Percentiles rank a stretch among this genome's conserved stretches.
Conservation (phyloP, 2,329 filamentous ascomycete species). For the Gaeumannomyces sp. region DNA sequence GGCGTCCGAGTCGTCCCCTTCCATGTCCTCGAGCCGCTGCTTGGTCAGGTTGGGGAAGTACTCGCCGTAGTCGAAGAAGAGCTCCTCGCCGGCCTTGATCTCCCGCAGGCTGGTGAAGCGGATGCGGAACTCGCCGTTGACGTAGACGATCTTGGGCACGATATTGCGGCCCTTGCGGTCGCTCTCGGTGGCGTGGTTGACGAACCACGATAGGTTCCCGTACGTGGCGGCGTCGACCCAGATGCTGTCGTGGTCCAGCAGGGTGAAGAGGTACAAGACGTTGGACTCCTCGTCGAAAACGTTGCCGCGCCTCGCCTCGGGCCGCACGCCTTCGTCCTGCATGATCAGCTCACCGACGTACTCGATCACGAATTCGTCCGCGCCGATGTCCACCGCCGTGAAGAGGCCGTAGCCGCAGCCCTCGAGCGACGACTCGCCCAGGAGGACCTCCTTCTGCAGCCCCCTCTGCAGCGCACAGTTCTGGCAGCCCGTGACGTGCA, state of each 20-base stretch:
- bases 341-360: conserved; percentile 75
- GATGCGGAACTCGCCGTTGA: conserved; percentile 71
- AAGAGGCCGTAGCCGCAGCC: conserved; percentile 70
- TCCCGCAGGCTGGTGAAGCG: conserved; percentile 63
- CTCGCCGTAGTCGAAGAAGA: conserved; percentile 76
- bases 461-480: conserved; percentile 69
- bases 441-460: conserved; percentile 55
- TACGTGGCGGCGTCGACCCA: conserved; percentile 73
- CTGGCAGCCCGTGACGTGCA: conserved; percentile 57
- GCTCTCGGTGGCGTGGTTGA: conserved; percentile 63
- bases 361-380: conserved; percentile 71
- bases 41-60: conserved; percentile 58
- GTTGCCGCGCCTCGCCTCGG: conserved; percentile 55
- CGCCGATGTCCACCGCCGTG: conserved; percentile 58
- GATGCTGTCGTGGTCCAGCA: conserved; percentile 53
- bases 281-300: conserved; percentile 57
- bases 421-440: conserved; percentile 64
- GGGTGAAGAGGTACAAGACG: conserved; percentile 57
- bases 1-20: too few species aligned
- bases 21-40: too few species aligned
- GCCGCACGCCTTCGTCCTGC: conserved; percentile 60
- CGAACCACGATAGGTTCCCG: conserved; percentile 76
- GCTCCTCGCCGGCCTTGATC: conserved; percentile 65
- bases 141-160: conserved; percentile 60
- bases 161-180: conserved; percentile 54